Conservation (phyloP, 441 rosid species). For the Corymbia calophylla region DNA sequence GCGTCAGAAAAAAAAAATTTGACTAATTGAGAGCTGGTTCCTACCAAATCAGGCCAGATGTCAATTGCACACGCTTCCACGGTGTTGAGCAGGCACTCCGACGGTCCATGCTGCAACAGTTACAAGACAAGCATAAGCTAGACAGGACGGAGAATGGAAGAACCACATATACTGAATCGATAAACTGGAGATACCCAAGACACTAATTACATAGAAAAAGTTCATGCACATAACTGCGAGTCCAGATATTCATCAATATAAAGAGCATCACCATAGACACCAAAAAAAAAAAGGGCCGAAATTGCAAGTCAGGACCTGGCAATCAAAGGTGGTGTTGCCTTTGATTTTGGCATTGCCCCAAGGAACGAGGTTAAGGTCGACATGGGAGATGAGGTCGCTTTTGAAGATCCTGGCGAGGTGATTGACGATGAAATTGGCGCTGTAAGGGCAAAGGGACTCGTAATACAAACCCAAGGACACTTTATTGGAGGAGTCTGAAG, state of each 20-base stretch:
- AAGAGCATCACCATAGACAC: neutral
- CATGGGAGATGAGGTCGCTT: slow-evolving; percentile 50
- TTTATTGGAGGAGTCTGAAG: slow-evolving; percentile 19
- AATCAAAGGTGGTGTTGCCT: slow-evolving; percentile 43
- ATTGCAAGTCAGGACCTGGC: slow-evolving; percentile 50
- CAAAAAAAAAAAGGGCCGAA: neutral
- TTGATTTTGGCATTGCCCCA: slow-evolving; percentile 74
- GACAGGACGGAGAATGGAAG: neutral
- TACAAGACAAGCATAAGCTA: neutral
- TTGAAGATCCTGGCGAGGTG: slow-evolving; percentile 41
- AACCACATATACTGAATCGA: neutral
- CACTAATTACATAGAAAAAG: neutral
- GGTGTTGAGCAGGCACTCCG: slow-evolving; percentile 74
- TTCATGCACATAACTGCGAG: neutral
- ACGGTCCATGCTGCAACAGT: slow-evolving; percentile 67
- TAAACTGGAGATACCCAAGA: neutral
- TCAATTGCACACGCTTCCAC: slow-evolving; percentile 88
- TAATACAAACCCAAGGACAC: slow-evolving; percentile 61
- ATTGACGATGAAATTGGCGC: slow-evolving; percentile 59
- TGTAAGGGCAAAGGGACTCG: slow-evolving; percentile 77
- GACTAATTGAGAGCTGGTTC: neutral
- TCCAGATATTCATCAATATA: neutral
- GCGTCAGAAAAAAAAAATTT: accelerated
- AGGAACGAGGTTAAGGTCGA: slow-evolving; percentile 65
- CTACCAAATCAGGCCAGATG: slow-evolving; percentile 71